Conservation (phyloP, 805 yeast genomes). For the Lipomyces orientalis region DNA sequence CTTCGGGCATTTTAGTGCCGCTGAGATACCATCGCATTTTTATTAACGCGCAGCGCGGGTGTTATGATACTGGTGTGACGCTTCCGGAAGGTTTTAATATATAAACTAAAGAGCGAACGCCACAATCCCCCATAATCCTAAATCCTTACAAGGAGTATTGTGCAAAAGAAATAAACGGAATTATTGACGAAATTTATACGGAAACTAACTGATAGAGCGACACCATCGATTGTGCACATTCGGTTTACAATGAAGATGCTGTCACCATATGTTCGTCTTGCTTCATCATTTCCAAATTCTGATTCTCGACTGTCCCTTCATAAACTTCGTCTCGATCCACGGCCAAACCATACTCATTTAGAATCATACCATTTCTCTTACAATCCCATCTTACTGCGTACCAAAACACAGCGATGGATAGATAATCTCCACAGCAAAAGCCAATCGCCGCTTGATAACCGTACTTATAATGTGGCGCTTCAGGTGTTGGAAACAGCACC, state of each 20-base stretch:
- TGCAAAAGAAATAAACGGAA: too few relatives aligned
- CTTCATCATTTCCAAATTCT: neutral
- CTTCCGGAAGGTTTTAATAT: too few relatives aligned
- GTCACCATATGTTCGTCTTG: neutral
- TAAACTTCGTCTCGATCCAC: constrained; percentile 13
- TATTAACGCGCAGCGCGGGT: too few relatives aligned
- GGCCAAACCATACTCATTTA: constrained; percentile 20
- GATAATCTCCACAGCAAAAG: constrained; percentile 15
- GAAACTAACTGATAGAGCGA: too few relatives aligned
- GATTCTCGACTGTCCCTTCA: neutral
- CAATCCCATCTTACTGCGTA: constrained; percentile 16
- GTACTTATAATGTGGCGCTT: constrained; percentile 22
- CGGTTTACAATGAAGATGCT: neutral
- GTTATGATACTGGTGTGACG: too few relatives aligned
- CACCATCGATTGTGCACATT: neutral
- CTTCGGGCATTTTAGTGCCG: too few relatives aligned
- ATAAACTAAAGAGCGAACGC: too few relatives aligned
- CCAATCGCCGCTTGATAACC: constrained; percentile 12
- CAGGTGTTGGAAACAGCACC: constrained; percentile 14
- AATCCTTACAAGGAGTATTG: too few relatives aligned
- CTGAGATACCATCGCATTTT: too few relatives aligned
- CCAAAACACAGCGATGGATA: constrained; percentile 20
- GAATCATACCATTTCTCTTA: constrained; percentile 12
- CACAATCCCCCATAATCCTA: too few relatives aligned
- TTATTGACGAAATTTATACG: too few relatives aligned